Base-by-base conservation (phyloP, 306 rosid species). In the Pueraria montana region DNA sequence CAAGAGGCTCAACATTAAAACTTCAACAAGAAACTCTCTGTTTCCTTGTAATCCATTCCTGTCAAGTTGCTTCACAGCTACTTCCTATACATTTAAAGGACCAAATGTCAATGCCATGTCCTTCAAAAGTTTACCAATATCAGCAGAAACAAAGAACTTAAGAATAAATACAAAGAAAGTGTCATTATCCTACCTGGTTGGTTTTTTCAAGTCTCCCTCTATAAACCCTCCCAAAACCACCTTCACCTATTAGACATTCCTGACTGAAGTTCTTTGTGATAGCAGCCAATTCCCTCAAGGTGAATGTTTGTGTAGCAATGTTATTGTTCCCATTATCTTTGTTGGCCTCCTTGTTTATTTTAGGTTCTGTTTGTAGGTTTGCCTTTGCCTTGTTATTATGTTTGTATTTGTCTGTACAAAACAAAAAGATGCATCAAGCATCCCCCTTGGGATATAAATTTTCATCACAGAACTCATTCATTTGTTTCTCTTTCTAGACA, bases 41-140 rank as follows among this genome's bases (percentile, higher is more conserved):
- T 96, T 96, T 30, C 99, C 99, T 87, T 96, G 99, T 84, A 96
- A 80, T 88, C 99, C 99, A 94, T 94, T 96, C 74, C 99, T 91
- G 78, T 96, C 98, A 55, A 96, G 96, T 85, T 96, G 99, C 90
- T 96, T 96, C 87, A 96, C 97, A 64, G 99, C 99, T 36, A 91
- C 96, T 76, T 87, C 87, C 98, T 95, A 76, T 83, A 82, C 34
- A 74, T n/a, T 50, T 32, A 65, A 74, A 72, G 55, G 7, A 63
- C 68, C 53, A 78, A 78, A 66, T 58, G 8, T 80, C 38, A n/a
- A 32, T 21, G 16, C 46, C 48, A 61, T n/a, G 11, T 53, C 34
- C 71, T 56, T 73, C 34, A 77, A 66, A 81, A n/a, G 30, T 30
- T 63, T 73, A 17, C 40, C 49, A 36, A 55, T 8, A 67, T 62